Conservation (phyloP, 2,329 filamentous ascomycete species). For the Fusarium ambrosium region DNA sequence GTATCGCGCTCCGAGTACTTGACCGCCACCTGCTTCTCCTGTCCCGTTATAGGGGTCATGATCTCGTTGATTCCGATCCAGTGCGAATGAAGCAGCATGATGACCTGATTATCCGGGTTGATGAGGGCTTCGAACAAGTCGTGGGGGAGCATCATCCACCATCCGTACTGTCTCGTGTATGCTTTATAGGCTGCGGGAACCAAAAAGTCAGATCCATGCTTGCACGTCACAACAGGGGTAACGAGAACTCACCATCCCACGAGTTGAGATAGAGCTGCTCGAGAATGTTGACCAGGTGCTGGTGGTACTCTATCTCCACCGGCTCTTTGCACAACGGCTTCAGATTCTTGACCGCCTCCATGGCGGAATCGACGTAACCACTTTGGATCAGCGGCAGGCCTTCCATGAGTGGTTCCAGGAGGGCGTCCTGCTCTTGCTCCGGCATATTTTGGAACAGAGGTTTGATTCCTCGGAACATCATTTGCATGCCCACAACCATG, state of each 20-base stretch:
- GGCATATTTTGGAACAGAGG: conserved; percentile 65
- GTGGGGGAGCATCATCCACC: conserved; percentile 71
- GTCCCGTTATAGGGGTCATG: conserved; percentile 63
- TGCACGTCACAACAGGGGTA: not conserved
- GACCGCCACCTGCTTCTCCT: conserved; percentile 53
- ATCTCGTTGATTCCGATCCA: conserved; percentile 69
- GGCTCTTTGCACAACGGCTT: conserved; percentile 58
- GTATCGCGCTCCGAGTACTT: conserved; percentile 43
- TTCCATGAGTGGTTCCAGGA: conserved; percentile 61
- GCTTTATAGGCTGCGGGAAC: conserved; percentile 60
- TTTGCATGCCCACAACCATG: conserved; percentile 66
- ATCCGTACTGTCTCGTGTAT: conserved; percentile 65
- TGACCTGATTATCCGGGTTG: conserved; percentile 60
- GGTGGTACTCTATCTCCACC: conserved; percentile 62
- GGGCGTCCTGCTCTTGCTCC: conserved; percentile 55
- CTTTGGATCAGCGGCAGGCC: conserved; percentile 60
- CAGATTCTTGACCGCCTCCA: conserved; percentile 58
- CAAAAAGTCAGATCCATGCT: conserved; percentile 8
- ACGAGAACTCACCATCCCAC: conserved; percentile 60
- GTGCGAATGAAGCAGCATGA: conserved; percentile 64
- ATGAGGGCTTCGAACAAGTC: conserved; percentile 64
- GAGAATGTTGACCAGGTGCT: conserved; percentile 61
- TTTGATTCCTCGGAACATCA: conserved; percentile 63
- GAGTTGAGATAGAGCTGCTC: conserved; percentile 66
- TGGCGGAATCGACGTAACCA: conserved; percentile 62